Percentiles rank a stretch among this genome's conserved stretches.
These are phyloP conservation scores for Scedosporium aurantiacum DNA, from an alignment of 2,329 filamentous ascomycete genomes.

Conservation along the genomic window DNA sequence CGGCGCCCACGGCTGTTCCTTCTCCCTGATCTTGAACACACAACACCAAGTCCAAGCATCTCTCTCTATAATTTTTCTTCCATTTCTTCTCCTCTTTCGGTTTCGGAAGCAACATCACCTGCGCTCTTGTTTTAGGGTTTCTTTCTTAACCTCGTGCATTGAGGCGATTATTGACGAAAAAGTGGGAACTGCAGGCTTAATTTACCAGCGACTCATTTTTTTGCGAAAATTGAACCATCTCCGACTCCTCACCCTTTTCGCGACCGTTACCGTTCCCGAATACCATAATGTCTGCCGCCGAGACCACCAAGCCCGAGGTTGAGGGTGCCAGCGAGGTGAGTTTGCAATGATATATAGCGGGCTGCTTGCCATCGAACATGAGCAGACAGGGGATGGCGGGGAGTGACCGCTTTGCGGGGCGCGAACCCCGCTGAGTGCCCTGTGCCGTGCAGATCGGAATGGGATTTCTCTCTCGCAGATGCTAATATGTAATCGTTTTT, in stretches of 20 bases:
- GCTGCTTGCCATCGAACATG: background rate
- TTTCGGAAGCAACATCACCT: background rate
- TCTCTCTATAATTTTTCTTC: background rate
- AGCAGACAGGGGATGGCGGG: background rate
- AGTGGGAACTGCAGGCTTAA: background rate
- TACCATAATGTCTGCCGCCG: conserved; percentile 35
- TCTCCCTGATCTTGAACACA: background rate
- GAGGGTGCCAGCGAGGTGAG: conserved; percentile 29
- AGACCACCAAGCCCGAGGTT: conserved; percentile 41
- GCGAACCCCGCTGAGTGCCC: background rate
- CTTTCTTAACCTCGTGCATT: no score
- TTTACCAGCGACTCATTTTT: conserved; percentile 3
- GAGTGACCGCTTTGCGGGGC: background rate
- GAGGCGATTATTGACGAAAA: background rate
- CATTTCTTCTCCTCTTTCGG: background rate
- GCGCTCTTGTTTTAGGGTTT: background rate
- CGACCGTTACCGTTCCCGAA: background rate
- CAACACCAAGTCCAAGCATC: background rate
- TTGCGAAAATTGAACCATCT: background rate
- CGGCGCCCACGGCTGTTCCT: background rate
- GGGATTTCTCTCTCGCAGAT: conserved; percentile 15
- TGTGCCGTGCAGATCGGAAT: conserved; percentile 15
- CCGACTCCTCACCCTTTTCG: conserved; percentile 1
- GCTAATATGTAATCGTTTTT: conserved; percentile 9
- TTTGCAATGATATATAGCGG: background rate